Evolutionary conservation across 2,329 filamentous ascomycete species (phyloP).

Genomic region (Cryphonectria nitschkei): DNA sequence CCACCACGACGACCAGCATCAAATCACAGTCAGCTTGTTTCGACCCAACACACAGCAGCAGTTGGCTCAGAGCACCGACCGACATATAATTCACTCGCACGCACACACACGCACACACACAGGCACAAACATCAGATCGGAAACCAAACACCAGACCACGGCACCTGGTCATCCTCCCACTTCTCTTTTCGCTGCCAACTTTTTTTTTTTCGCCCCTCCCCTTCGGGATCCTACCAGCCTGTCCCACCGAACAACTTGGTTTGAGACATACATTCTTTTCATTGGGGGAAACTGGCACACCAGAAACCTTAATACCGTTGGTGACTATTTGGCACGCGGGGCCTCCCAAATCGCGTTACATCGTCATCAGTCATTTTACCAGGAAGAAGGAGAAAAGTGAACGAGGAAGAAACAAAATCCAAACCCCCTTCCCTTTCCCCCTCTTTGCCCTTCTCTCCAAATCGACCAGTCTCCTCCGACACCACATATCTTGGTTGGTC

Average conservation of each 20-base stretch:
- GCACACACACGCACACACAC: neutral
- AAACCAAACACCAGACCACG: slow-evolving; percentile 1
- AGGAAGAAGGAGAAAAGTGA: neutral
- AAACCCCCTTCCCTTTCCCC: neutral
- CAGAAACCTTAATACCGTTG: slow-evolving; percentile 11
- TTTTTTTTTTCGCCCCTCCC: neutral
- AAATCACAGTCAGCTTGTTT: neutral
- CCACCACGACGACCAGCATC: neutral
- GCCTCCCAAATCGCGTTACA: slow-evolving; percentile 11
- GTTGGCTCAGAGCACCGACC: neutral
- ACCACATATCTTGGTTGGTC: slow-evolving; percentile 12
- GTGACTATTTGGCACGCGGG: slow-evolving; percentile 18
- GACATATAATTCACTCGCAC: neutral
- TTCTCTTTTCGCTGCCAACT: slow-evolving; percentile 4
- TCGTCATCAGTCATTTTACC: neutral
- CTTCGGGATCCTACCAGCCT: slow-evolving; percentile 3
- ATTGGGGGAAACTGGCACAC: slow-evolving; percentile 12
- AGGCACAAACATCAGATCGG: neutral
- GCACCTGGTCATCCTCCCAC: neutral
- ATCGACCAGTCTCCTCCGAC: slow-evolving; percentile 1
- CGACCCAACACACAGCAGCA: neutral
- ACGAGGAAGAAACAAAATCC: too few relatives aligned
- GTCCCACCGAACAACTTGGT: slow-evolving; percentile 19
- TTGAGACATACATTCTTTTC: slow-evolving; percentile 26
- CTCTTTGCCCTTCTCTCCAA: neutral